Evolutionary conservation across 495 filamentous ascomycete species (phyloP), one percentile per base, ranked within the genome.

Genomic region (Tetracladium setigerum): DNA sequence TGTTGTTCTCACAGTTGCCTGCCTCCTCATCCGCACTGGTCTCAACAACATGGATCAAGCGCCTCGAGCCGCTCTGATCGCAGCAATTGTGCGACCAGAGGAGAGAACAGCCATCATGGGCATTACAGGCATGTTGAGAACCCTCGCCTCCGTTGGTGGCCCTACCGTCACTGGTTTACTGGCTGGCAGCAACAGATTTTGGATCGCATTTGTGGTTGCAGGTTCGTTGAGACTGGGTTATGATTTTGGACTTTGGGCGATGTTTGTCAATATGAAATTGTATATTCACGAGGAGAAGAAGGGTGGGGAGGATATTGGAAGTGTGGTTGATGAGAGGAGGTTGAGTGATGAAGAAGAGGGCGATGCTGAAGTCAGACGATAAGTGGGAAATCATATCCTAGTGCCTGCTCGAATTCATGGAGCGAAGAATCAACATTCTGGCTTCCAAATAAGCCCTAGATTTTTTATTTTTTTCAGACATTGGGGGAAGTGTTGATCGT

Each of bases 41-140:
- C 67, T 81, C 9, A 80, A 84, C 52, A 84, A 73, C 55, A 92
- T 92, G 87, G 87, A 95, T 54, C 79, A 84, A 56, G 86, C 85
- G 0, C 88, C 88, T 1, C 76, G 87, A 8, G 76, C 82, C 0
- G 87, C 88, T 0, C 89, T 92, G 62, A 71, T 92, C 9, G 81
- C 87, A 0, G 79, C 81, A 0, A 78, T 82, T 0, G 73, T 91
- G 15, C 76, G 79, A 38, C 74, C 82, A 0, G 77, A 77, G 47
- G 87, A 91, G 63, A 75, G 87, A 13, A 95, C 88, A 4, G 84
- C 85, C 0, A 79, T 87, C 12, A 81, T 88, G 80, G 82, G 83
- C 0, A 69, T 82, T 0, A 75, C 85, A 11, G 79, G 84, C 52
- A 78, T 86, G 10, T 67, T 82, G 38, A 79, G 84, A 59, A 84